These are phyloP conservation scores for Calycina marina DNA, from an alignment of 2,329 filamentous ascomycete genomes.

Conservation along the genomic window DNA sequence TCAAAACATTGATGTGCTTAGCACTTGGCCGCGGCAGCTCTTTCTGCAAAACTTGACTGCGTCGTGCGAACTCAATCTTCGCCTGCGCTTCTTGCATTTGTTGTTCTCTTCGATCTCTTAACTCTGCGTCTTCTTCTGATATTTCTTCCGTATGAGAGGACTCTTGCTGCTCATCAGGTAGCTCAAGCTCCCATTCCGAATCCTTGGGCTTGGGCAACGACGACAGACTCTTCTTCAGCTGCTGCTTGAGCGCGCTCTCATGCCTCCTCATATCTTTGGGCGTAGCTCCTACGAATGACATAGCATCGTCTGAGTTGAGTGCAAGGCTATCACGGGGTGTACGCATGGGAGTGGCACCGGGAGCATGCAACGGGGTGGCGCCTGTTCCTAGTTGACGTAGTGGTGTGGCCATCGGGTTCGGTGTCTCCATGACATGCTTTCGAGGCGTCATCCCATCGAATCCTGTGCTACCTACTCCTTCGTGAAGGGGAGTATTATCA, in stretches of 20 bases:
- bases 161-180: constrained; percentile 71
- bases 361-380: constrained; percentile 45
- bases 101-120: constrained; percentile 65
- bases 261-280: constrained; percentile 60
- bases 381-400: constrained; percentile 51
- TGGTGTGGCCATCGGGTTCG: constrained; percentile 89
- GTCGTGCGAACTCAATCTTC: constrained; percentile 60
- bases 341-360: constrained; percentile 70
- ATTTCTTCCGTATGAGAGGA: constrained; percentile 31
- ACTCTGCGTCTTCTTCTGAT: constrained; percentile 47
- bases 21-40: constrained; percentile 62
- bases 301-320: constrained; percentile 56
- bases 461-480: constrained; percentile 69
- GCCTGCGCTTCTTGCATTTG: constrained; percentile 56
- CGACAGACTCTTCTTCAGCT: constrained; percentile 59
- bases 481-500: constrained; percentile 79
- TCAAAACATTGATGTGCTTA: constrained; percentile 55
- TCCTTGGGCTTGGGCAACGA: constrained; percentile 86
- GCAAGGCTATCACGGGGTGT: constrained; percentile 81
- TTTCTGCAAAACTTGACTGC: constrained; percentile 84
- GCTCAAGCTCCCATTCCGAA: constrained; percentile 83
- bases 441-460: constrained; percentile 76
- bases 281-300: constrained; percentile 57
- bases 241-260: constrained; percentile 52
- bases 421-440: constrained; percentile 71